Evolutionary conservation across 371 early-diverging fungal species (phyloP).

Genomic region (Syncephalastrum monosporum): DNA sequence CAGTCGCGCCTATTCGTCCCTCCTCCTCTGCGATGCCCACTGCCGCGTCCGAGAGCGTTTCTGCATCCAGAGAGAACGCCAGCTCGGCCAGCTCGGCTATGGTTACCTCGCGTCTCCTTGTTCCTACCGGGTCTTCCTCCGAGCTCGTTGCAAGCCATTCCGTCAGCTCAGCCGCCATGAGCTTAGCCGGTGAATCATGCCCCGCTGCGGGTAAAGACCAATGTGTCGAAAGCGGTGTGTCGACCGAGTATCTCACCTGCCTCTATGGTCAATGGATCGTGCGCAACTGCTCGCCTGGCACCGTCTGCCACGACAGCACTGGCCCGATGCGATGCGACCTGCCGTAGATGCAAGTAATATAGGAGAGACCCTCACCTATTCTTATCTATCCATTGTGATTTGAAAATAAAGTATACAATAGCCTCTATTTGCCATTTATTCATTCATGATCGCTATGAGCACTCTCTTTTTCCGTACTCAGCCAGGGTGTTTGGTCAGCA

Average conservation of each 20-base stretch:
- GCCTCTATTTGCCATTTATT: too few species aligned
- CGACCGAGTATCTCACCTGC: conserved; percentile 33
- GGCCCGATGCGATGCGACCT: too few species aligned
- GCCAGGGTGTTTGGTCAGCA: conserved; percentile 5
- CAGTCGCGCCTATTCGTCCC: background rate
- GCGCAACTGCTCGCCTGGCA: conserved; percentile 25
- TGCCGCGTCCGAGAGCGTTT: background rate
- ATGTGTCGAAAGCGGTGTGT: conserved; percentile 23
- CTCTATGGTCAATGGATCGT: conserved; percentile 26
- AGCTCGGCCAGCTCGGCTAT: conserved; percentile 1
- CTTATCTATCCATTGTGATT: too few species aligned
- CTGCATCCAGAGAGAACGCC: background rate
- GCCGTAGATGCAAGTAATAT: too few species aligned
- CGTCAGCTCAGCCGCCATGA: background rate
- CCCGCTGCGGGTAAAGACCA: conserved; percentile 18
- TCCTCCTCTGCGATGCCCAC: conserved; percentile 6
- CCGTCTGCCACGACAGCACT: conserved; percentile 26
- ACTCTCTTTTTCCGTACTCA: too few species aligned
- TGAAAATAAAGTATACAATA: too few species aligned
- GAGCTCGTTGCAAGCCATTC: background rate
- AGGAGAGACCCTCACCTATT: too few species aligned
- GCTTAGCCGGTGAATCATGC: conserved; percentile 10
- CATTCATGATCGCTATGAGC: too few species aligned
- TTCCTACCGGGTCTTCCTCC: conserved; percentile 11
- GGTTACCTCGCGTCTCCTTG: conserved; percentile 1